These are phyloP conservation scores for Polymyxa betae DNA, from an alignment of 208 protist species.

Conservation along the genomic window DNA sequence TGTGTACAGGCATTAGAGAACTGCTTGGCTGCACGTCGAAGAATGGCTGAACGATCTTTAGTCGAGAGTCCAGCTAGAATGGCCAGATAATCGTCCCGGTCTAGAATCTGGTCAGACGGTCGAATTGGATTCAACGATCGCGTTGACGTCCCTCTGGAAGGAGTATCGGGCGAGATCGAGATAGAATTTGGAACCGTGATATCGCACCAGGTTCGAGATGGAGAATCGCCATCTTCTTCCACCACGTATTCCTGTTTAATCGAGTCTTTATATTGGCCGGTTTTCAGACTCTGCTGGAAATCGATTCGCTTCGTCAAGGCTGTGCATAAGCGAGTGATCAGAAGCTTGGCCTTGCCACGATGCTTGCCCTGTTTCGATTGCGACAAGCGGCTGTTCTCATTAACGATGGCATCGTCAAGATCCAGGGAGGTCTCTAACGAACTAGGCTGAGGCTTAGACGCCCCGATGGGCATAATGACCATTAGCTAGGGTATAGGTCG, in stretches of 20 bases:
- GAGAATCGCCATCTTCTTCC: background rate
- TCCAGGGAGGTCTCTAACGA: background rate
- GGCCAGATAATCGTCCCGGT: background rate
- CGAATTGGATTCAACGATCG: background rate
- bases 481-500: too few relatives aligned
- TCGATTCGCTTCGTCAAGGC: too few relatives aligned
- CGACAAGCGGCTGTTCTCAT: background rate
- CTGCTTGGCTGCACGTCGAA: conserved; percentile 17
- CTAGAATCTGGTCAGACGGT: background rate
- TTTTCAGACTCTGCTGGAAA: background rate
- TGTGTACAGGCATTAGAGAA: background rate
- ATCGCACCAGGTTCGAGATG: background rate
- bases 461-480: too few relatives aligned
- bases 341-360: background rate
- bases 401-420: too few relatives aligned
- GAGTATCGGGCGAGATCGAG: background rate
- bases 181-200: conserved; percentile 7
- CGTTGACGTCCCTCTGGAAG: background rate
- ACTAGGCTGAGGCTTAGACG: too few relatives aligned
- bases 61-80: background rate
- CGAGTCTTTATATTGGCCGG: background rate
- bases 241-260: background rate
- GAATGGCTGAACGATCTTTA: background rate
- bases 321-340: background rate
- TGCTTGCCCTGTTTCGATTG: background rate